A percentile compares a stretch with the other conserved stretches of the same genome.
Conservation (phyloP, 768 basidiomycete genomes). For the Hebeloma cylindrosporum region DNA sequence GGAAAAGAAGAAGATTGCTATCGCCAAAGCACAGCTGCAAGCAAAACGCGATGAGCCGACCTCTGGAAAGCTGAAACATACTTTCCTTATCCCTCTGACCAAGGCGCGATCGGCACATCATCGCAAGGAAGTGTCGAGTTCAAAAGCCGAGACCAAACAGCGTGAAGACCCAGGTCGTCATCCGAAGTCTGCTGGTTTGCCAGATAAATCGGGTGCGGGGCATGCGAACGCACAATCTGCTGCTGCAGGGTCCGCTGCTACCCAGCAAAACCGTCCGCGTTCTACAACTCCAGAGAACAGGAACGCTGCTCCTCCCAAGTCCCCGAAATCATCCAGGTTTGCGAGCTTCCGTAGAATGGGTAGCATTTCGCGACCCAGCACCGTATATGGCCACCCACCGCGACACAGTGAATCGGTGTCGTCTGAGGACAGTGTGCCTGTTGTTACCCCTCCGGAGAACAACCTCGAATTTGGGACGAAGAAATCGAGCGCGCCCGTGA, state of each 20-base stretch:
- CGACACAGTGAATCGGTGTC: conserved; percentile 61
- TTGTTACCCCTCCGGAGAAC: conserved; percentile 58
- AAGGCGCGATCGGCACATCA: conserved; percentile 24
- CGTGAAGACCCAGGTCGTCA: conserved; percentile 7
- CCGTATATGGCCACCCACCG: conserved; percentile 33
- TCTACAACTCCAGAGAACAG: conserved; percentile 19
- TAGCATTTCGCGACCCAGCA: conserved; percentile 34
- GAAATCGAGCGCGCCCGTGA: conserved; percentile 27
- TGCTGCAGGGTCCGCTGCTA: background rate
- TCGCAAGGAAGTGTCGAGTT: conserved; percentile 26
- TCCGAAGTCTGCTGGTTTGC: conserved; percentile 16
- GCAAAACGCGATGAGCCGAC: conserved; percentile 27
- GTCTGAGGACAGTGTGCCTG: conserved; percentile 63
- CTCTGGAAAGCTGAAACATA: conserved; percentile 31
- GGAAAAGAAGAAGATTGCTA: conserved; percentile 25
- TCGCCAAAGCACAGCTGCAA: conserved; percentile 24
- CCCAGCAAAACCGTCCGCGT: conserved; percentile 2
- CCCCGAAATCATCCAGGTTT: conserved; percentile 48
- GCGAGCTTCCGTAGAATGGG: conserved; percentile 49
- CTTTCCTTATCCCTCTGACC: conserved; percentile 34
- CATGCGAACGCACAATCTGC: no score
- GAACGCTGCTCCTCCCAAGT: conserved; percentile 45
- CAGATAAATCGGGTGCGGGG: conserved; percentile 6
- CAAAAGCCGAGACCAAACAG: conserved; percentile 10
- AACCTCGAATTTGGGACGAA: conserved; percentile 32